Percentiles rank a stretch among this genome's conserved stretches.
phyloP scores from a whole-genome alignment of 2,329 filamentous ascomycete genomes.

The Talaromyces sp. region DNA sequence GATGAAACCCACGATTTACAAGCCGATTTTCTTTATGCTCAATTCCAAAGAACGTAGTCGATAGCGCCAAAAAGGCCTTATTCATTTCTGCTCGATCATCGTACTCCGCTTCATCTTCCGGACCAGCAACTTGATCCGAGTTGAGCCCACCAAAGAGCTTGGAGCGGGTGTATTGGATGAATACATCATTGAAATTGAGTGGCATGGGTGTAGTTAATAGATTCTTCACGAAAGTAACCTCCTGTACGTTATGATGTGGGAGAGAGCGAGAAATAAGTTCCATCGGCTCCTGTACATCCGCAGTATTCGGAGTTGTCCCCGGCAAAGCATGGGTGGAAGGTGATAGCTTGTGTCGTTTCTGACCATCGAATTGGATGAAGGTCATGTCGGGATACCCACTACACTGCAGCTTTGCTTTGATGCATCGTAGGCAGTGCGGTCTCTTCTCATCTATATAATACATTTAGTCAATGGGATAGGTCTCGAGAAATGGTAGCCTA shows the following conservation, averaged over 20 bases:
- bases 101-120: neutral
- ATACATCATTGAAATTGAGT: constrained; percentile 2
- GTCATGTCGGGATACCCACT: constrained; percentile 9
- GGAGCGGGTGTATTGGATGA: constrained; percentile 11
- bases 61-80: constrained; percentile 6
- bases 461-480: neutral
- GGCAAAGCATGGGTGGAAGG: neutral
- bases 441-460: neutral
- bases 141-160: neutral
- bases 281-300: neutral
- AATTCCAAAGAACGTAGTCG: constrained; percentile 14
- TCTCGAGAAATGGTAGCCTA: neutral
- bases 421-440: constrained; percentile 10
- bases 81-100: neutral
- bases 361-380: constrained; percentile 15
- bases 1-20: neutral
- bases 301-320: neutral
- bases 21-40: constrained; percentile 12
- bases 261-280: neutral
- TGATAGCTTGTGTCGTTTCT: neutral
- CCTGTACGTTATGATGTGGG: neutral
- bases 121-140: neutral
- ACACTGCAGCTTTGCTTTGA: constrained; percentile 10
- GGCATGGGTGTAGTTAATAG: neutral
- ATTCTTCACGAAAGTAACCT: neutral